A percentile compares a stretch with the other conserved stretches of the same genome.
phyloP scores from a whole-genome alignment of 2,329 filamentous ascomycete genomes.

The Ophiostoma himal-ulmi region DNA sequence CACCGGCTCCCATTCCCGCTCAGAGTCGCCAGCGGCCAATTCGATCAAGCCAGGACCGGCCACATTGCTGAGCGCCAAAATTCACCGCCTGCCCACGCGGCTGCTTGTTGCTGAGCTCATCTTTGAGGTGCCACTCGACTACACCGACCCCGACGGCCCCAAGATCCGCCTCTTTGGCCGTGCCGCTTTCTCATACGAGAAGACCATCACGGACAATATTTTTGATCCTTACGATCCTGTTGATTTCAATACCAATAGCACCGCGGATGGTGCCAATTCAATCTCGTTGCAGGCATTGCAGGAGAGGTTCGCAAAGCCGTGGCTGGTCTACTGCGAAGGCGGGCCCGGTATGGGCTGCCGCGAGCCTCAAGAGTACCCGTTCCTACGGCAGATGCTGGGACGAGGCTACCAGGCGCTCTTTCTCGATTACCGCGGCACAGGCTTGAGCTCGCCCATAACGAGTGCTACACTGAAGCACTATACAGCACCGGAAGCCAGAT shows the following conservation, averaged over 20 bases:
- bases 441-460: slow-evolving; percentile 74
- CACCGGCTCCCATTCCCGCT: not conserved
- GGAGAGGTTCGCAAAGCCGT: slow-evolving; percentile 42
- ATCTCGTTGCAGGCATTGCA: slow-evolving; percentile 18
- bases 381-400: slow-evolving; percentile 65
- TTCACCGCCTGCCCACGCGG: slow-evolving; percentile 42
- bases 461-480: slow-evolving; percentile 62
- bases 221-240: not conserved
- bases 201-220: slow-evolving; percentile 39
- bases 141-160: slow-evolving; percentile 54
- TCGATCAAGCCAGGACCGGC: slow-evolving; percentile 18
- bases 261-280: not conserved
- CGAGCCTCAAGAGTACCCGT: slow-evolving; percentile 65
- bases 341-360: slow-evolving; percentile 76
- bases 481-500: slow-evolving; percentile 60
- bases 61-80: slow-evolving; percentile 15
- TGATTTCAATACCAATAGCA: not conserved
- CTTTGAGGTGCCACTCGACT: slow-evolving; percentile 81
- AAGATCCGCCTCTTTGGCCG: slow-evolving; percentile 73
- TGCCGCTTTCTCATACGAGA: slow-evolving; percentile 61
- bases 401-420: slow-evolving; percentile 80
- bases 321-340: slow-evolving; percentile 72
- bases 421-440: slow-evolving; percentile 88
- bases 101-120: slow-evolving; percentile 73
- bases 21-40: not conserved